Evolutionary conservation across 2,329 filamentous ascomycete species (phyloP), one percentile per base, ranked within the genome.

Genomic region (Calonectria pseudoturangicola): DNA sequence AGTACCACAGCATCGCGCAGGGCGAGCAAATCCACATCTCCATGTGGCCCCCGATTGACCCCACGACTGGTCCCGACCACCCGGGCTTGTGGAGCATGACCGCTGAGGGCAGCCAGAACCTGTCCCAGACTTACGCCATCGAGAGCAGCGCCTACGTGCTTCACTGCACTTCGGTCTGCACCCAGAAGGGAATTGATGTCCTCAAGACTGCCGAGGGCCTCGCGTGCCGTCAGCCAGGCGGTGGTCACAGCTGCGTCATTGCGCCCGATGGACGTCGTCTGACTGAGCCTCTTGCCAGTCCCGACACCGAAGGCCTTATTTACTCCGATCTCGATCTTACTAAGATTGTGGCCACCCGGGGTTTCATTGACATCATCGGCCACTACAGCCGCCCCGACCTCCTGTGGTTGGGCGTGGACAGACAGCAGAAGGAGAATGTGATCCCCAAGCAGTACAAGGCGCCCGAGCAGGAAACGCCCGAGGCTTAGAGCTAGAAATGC

Each of bases 121-220:
- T 90, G 1, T 87, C 88, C 0, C 88, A 88, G 72, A 85, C 87
- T 0, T 91, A 91, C 74, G 90, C 90, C 1, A 87, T 92, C 10
- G 91, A 92, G 77, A 86, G 88, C 2, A 83, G 84, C 10, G 81
- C 87, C 0, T 92, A 88, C 72, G 90, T 92, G 1, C 84, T 91
- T 3, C 77, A 79, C 25, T 71, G 74, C 33, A 80, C 79, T 1
- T 70, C 74, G 0, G 75, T 80, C 3, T 83, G 89, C 63, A 85
- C 83, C 0, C 75, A 87, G 8, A 78, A 83, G 16, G 89, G 86
- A 0, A 80, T 80, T 0, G 74, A 79, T 0, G 84, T 89, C 15
- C 77, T 90, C 79, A 79, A 81, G 9, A 88, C 87, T 0, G 76
- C 82, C 10, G 83, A 82, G 0, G 85, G 85, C 0, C 75, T 85